Evolutionary conservation across 495 filamentous ascomycete genomes (phyloP), one percentile per base, ranked within the genome.

Genomic region (Xylaria curta): DNA sequence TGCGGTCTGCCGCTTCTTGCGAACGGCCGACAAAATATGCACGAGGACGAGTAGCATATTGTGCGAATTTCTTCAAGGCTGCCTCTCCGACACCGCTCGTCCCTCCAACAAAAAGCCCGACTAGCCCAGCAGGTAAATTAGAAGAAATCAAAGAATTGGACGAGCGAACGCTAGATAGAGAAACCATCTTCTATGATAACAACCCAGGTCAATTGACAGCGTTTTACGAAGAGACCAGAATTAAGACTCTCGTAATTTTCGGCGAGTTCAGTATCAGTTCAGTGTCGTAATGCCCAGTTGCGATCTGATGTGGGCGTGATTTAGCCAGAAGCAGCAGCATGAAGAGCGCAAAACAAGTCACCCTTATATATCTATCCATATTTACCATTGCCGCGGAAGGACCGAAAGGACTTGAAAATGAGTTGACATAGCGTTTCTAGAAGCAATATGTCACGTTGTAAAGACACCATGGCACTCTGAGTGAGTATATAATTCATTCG

Each of bases 71-170:
- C 66, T 82, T 87, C 68, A 91, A 81, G 8, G 89, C 89, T n/a
- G 83, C 74, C 72, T 88, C 82, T 51, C 88, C 89, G 67, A 93
- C 88, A 46, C 90, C 91, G 44, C 85, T 86, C 0, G 91, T 93
- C 31, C 82, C 91, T 59, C 91, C 90, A 19, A 89, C 89, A 73
- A 90, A 90, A 63, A 91, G 84, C 38, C 84, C 87, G 3, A 87
- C 82, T 1, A 88, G 76, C 4, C 81, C 79, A 0, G 78, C 38
- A 10, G 84, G 84, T 19, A 87, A 78, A 0, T 69, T 28, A 6
- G 76, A 73, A 10, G 76, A 61, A 71, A 88, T 84, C 9, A 73
- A 74, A 21, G 67, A 10, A 12, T 69, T 60, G 3, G 66, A 68
- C 24, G 33, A 26, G 19, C 21, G 36, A 7, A 60, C 8, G 4